Evolutionary conservation across 805 yeast species (phyloP), one percentile per base, ranked within the genome.

Genomic region (Wickerhamiella vanderwaltii): DNA sequence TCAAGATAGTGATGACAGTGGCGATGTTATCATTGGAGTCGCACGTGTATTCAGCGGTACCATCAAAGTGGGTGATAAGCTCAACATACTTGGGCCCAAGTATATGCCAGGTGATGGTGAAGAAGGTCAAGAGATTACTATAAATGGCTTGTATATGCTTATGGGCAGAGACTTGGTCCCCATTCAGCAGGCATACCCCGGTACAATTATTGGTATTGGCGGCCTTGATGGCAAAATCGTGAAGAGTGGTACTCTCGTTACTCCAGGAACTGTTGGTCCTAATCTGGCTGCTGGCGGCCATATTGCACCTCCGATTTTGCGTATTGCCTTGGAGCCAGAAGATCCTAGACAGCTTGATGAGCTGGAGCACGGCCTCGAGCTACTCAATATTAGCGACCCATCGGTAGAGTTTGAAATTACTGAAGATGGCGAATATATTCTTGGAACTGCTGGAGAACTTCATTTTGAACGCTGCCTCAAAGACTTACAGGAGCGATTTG

Each of bases 391-490:
- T 50, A 88, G 96, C 0, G 99, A 91, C 60, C 96, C 99, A 1
- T 88, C 95, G 52, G 93, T 87, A 16, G 85, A 84, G 51, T 79
- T 87, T 43, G 80, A 73, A 53, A 67, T 85, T 32, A 87, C 83
- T 52, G 95, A 84, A 45, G 75, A 78, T 6, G 99, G 99, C 44
- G 99, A 91, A 60, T 82, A 83, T 51, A 86, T 91, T 49, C 66
- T 91, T 51, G 84, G 94, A 34, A 87, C 94, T 7, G 95, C 98
- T 7, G 99, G 99, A 38, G 98, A 91, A 60, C 67, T 91, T 48
- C 99, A 91, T 65, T 66, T 91, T 31, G 99, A 91, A 55, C 72
- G 98, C 55, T 91, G 98, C 60, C 60, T 91, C 50, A 86, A 85
- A 54, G 99, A 91, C 62, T 64, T 91, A 54, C 75, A 72, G 42